Evolutionary conservation across 495 filamentous ascomycete species (phyloP), one percentile per base, ranked within the genome.

Genomic region (Viridothelium virens): DNA sequence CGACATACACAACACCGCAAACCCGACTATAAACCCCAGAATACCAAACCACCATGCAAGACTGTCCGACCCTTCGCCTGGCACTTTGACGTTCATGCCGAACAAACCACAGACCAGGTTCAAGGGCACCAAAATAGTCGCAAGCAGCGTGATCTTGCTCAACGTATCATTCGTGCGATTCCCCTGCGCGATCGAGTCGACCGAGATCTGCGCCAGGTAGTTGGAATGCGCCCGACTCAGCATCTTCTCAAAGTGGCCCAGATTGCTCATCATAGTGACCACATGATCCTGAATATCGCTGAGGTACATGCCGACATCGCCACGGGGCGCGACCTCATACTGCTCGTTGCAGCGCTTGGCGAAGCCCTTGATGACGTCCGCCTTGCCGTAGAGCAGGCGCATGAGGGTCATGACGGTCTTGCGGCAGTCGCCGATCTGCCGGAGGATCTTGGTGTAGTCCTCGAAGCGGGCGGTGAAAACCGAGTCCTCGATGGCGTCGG

Each of bases 231-330:
- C 88, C 31, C 95, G 89, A 6, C 89, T 91, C 64, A 98, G 85
- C 84, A 98, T 97, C 80, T 97, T 97, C 75, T 98, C 95, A 70
- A 94, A 97, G 74, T 98, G 94, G 10, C 85, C 86, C 63, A 98
- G 78, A 75, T 96, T 98, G 69, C 87, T 90, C 85, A 96, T 95
- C 94, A 97, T 97, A 67, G 94, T 97, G 39, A 98, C 91, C 41
- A 98, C 93, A 82, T 98, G 94, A 78, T 98, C 94, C 75, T 98
- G 94, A 68, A 97, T 96, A 79, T 98, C 94, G 67, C 91, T 90
- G 2, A 98, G 81, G 72, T 97, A 98, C 67, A 98, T 83, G 14
- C 92, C 94, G 71, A 98, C 96, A 74, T 98, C 94, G 75, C 91
- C 92, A 36, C 91, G 88, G 0, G 94, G 94, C 12, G 94, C 95